Evolutionary conservation across 805 yeast species (phyloP).

Genomic region (Cyberlindnera sargentensis): DNA sequence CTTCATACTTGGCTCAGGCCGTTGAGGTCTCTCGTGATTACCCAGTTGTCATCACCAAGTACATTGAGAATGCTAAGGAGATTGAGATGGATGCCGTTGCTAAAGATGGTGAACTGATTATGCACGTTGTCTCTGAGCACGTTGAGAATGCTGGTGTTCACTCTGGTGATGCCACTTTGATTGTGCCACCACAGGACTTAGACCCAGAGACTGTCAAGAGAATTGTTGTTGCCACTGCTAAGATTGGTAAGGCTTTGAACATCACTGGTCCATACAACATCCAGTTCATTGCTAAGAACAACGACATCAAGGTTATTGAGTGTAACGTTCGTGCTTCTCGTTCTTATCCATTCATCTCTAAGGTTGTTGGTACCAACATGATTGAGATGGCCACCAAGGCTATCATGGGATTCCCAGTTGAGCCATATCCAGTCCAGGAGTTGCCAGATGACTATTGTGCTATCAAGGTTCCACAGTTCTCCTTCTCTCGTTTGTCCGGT

Average conservation of each 20-base stretch:
- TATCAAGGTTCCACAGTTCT: conserved; percentile 94
- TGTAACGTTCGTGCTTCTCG: conserved; percentile 99
- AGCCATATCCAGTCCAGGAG: conserved; percentile 84
- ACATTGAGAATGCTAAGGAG: conserved; percentile 94
- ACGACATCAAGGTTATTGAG: conserved; percentile 95
- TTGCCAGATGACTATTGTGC: conserved; percentile 94
- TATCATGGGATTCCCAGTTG: conserved; percentile 78
- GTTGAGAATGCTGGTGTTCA: conserved; percentile 99
- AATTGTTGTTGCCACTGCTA: conserved; percentile 92
- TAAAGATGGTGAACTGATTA: conserved; percentile 83
- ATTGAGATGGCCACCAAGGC: conserved; percentile 98
- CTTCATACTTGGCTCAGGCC: conserved; percentile 83
- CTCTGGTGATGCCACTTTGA: conserved; percentile 97
- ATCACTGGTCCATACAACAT: conserved; percentile 97
- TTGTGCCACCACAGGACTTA: conserved; percentile 95
- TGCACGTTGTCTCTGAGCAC: conserved; percentile 98
- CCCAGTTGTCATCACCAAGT: conserved; percentile 96
- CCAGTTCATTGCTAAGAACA: conserved; percentile 93
- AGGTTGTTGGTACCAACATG: conserved; percentile 93
- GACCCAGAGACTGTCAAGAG: conserved; percentile 86
- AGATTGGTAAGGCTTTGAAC: conserved; percentile 89
- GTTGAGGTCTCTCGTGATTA: conserved; percentile 96
- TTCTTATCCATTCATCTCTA: conserved; percentile 97
- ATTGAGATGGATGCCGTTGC: conserved; percentile 99
- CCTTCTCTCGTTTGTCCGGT: conserved; percentile 93